These are phyloP conservation scores for Coemansia sp. DNA, from an alignment of 192 early-diverging fungal genomes.

Conservation along the genomic window DNA sequence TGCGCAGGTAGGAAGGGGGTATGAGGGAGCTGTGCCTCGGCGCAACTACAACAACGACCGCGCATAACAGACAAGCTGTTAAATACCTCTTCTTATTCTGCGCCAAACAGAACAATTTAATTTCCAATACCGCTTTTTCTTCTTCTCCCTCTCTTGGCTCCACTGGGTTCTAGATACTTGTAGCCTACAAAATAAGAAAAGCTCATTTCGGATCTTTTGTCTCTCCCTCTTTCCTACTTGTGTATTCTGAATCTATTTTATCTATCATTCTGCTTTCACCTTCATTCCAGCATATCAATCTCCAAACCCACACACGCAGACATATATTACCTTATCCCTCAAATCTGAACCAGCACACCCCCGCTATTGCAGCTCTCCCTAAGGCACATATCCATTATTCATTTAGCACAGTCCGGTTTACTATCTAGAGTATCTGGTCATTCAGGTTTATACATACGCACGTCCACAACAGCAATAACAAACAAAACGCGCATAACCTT, in stretches of 20 bases:
- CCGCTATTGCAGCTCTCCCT: too few relatives aligned
- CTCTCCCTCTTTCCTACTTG: slow-evolving; percentile 8
- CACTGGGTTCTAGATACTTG: slow-evolving; percentile 17
- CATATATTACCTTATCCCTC: too few relatives aligned
- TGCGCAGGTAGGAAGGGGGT: slow-evolving; percentile 19
- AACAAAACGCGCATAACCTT: too few relatives aligned
- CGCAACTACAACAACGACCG: slow-evolving; percentile 17
- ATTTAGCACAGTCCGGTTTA: too few relatives aligned
- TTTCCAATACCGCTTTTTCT: slow-evolving; percentile 39
- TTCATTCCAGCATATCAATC: slow-evolving; percentile 1
- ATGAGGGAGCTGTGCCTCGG: slow-evolving; percentile 20
- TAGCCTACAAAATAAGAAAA: slow-evolving; percentile 7
- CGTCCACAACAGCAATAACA: too few relatives aligned
- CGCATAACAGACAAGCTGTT: slow-evolving; percentile 46
- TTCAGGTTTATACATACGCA: too few relatives aligned
- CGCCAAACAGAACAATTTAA: slow-evolving; percentile 49
- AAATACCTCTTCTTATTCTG: slow-evolving; percentile 51
- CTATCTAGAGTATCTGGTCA: too few relatives aligned
- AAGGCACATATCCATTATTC: too few relatives aligned
- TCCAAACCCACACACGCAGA: background rate
- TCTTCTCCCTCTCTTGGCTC: slow-evolving; percentile 19
- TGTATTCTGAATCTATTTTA: slow-evolving; percentile 5
- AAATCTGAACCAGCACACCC: too few relatives aligned
- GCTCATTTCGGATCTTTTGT: background rate
- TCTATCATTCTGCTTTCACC: background rate